phyloP scores from a whole-genome alignment of 495 filamentous ascomycete species.

The Filosporella fistucella region DNA sequence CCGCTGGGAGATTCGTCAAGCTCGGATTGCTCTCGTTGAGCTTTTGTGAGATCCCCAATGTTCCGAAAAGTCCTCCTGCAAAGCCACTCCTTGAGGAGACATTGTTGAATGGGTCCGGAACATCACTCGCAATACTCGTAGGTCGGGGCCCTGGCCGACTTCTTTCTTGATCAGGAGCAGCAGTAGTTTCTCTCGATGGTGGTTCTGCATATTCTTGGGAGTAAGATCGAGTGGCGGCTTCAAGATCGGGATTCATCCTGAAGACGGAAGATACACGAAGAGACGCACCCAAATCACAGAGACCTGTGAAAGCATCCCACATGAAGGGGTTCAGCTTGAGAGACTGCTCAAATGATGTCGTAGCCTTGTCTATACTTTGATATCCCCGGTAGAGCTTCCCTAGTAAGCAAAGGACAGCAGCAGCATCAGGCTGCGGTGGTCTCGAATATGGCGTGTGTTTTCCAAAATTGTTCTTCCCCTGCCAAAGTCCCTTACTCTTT shows the following conservation, averaged over 20 bases:
- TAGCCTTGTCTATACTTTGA: constrained; percentile 74
- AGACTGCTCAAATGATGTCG: constrained; percentile 79
- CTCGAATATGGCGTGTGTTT: constrained; percentile 67
- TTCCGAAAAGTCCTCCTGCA: constrained; percentile 34
- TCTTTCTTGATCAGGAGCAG: constrained; percentile 18
- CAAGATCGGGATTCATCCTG: constrained; percentile 66
- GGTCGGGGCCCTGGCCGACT: constrained; percentile 18
- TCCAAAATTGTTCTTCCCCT: constrained; percentile 65
- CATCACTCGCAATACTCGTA: constrained; percentile 14
- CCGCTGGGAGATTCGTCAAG: constrained; percentile 26
- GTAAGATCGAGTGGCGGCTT: constrained; percentile 26
- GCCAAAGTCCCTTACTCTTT: constrained; percentile 65
- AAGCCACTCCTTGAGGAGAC: constrained; percentile 18
- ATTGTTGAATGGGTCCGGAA: constrained; percentile 28
- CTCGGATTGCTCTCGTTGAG: constrained; percentile 43
- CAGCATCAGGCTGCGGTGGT: constrained; percentile 74
- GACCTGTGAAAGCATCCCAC: constrained; percentile 92
- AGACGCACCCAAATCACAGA: constrained; percentile 64
- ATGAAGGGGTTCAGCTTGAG: constrained; percentile 91
- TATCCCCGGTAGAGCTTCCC: constrained; percentile 84
- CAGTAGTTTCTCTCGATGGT: constrained; percentile 6
- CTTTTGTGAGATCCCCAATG: constrained; percentile 53
- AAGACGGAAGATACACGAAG: constrained; percentile 82
- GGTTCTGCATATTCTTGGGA: constrained; percentile 14
- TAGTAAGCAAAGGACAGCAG: constrained; percentile 72